A percentile compares a stretch with the other conserved stretches of the same genome.
These are phyloP conservation scores for Vanderwaltozyma yarrowii DNA, from an alignment of 805 yeast species.

Conservation along the genomic window DNA sequence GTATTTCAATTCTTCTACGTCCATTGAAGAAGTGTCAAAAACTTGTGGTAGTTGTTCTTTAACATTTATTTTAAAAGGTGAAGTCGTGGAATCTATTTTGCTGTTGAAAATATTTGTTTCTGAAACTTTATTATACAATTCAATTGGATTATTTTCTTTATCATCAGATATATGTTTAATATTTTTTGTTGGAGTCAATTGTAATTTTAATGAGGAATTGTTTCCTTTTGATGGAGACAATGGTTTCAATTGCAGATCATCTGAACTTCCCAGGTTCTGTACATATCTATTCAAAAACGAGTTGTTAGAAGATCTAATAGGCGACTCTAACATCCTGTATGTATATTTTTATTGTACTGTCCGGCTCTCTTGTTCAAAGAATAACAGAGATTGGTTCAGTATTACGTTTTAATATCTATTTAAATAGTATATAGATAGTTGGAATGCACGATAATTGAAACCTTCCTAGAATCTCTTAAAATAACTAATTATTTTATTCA, in stretches of 20 bases:
- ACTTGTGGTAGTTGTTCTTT: background rate
- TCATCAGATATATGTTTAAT: background rate
- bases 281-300: slow-evolving; percentile 23
- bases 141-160: background rate
- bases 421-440: too few species aligned
- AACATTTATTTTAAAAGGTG: background rate
- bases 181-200: background rate
- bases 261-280: slow-evolving; percentile 12
- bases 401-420: too few species aligned
- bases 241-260: slow-evolving; percentile 10
- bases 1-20: slow-evolving; percentile 31
- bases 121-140: background rate
- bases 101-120: too few species aligned
- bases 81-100: background rate
- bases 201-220: slow-evolving; percentile 7
- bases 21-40: background rate
- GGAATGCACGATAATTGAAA: too few species aligned
- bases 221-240: slow-evolving; percentile 18
- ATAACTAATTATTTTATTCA: too few species aligned
- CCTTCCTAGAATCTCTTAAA: too few species aligned
- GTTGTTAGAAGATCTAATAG: slow-evolving; percentile 10
- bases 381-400: too few species aligned
- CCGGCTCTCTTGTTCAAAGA: background rate
- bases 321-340: slow-evolving; percentile 13
- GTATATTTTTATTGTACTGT: slow-evolving; percentile 5